Conservation (phyloP, 1,139 yeast genomes). For the Suhomyces terraborum region DNA sequence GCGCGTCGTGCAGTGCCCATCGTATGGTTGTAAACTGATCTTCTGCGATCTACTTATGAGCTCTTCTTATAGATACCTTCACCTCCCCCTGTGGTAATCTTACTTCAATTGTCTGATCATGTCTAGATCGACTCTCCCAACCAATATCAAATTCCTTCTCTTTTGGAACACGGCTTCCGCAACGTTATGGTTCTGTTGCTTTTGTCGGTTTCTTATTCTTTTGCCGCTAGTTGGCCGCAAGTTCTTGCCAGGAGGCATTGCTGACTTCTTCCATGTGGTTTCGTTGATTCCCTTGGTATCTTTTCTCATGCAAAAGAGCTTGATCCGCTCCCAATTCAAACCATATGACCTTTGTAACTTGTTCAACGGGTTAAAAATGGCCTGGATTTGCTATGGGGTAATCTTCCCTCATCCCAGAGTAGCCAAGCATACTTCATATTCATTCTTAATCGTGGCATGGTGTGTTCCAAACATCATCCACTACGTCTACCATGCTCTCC, state of each 20-base stretch:
- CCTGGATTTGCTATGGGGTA: conserved; percentile 48
- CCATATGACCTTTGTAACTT: conserved; percentile 31
- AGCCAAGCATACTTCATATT: conserved; percentile 52
- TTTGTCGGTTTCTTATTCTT: conserved; percentile 51
- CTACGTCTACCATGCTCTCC: conserved; percentile 51
- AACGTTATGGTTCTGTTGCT: conserved; percentile 55
- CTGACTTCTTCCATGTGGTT: conserved; percentile 59
- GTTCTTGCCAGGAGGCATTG: conserved; percentile 70
- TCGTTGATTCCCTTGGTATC: conserved; percentile 38
- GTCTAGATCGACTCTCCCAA: not conserved
- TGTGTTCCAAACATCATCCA: conserved; percentile 45
- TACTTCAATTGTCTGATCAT: not conserved
- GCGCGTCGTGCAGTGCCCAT: conserved; percentile 1
- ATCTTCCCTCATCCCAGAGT: conserved; percentile 50
- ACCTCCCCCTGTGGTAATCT: not conserved
- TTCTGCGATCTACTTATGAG: no score
- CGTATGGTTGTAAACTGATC: conserved; percentile 1
- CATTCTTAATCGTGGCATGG: conserved; percentile 50
- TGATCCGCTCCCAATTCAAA: conserved; percentile 16
- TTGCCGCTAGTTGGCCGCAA: conserved; percentile 62
- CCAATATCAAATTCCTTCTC: conserved; percentile 30
- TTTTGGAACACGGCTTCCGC: conserved; percentile 40
- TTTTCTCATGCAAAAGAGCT: conserved; percentile 25
- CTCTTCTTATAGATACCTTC: not conserved
- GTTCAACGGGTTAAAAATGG: conserved; percentile 36